Base-by-base conservation (phyloP, 2,329 filamentous ascomycete species). In the Colletotrichum costaricense region DNA sequence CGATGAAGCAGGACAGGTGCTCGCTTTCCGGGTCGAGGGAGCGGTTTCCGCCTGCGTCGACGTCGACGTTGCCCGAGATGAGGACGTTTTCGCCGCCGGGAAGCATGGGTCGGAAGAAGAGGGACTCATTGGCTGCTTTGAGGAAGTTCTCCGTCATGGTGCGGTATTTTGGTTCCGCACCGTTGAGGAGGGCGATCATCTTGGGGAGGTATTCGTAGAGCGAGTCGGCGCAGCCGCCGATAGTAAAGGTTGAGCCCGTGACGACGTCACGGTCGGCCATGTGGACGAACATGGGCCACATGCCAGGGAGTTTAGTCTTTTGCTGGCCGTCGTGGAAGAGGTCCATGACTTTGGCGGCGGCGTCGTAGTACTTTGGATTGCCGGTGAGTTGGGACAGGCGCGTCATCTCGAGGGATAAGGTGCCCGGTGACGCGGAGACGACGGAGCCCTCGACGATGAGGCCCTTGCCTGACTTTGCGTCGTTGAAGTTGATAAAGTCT, bases 321-420 rank as follows among this genome's bases (percentile, higher is more conserved):
- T 89, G 88, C 83, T 96, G 94, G 67, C 88, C 88, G 4, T 85
- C 82, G 73, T 93, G 88, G 74, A 95, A 88, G 22, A 91, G 86
- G 69, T 93, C 87, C 76, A 92, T 94, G 66, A 95, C 89, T 6
- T 89, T 87, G 35, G 91, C 88, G 73, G 93, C 87, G 6, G 92
- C 93, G 79, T 94, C 92, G 79, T 93, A 94, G 82, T 94, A 95
- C 77, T 93, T 94, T 22, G 88, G 82, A 73, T 95, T 88, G 35
- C 90, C 91, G 0, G 93, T 95, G 72, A 95, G 82, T 79, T 95
- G 93, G 2, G 92, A 92, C 62, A 95, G 83, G 19, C 92, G 87
- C 16, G 92, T 93, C 80, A 95, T 91, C 77, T 95, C 94, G 70
- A 95, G 82, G 1, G 90, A 92, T 63, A 95, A 84, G 5, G 92